Evolutionary conservation across 208 protist species (phyloP).

Genomic region (Herpetomonas samuelpessoai): DNA sequence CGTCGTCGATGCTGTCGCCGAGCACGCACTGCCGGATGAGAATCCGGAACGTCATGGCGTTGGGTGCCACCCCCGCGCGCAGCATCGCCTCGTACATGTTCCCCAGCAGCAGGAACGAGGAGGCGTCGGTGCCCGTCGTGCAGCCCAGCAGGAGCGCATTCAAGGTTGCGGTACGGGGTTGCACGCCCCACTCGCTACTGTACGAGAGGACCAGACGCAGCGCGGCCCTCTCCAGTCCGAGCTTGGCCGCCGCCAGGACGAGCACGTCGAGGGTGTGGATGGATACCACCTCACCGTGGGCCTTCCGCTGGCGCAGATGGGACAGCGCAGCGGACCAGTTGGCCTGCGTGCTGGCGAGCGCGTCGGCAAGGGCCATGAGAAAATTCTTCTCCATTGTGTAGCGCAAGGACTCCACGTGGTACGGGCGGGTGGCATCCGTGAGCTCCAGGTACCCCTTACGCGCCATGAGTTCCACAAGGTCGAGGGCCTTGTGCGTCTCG

Average conservation of each 20-base stretch:
- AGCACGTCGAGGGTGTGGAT: conserved; percentile 74
- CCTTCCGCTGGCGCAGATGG: conserved; percentile 42
- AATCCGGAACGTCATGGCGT: conserved; percentile 67
- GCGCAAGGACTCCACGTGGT: conserved; percentile 60
- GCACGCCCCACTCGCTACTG: conserved; percentile 47
- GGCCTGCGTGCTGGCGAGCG: conserved; percentile 24
- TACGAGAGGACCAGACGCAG: conserved; percentile 63
- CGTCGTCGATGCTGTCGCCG: conserved; percentile 75
- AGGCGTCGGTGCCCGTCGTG: neutral
- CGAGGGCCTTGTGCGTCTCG: conserved; percentile 71
- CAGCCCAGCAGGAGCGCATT: conserved; percentile 67
- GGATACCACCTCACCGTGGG: conserved; percentile 47
- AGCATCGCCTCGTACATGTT: conserved; percentile 60
- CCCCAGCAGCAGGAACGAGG: conserved; percentile 56
- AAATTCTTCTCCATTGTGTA: conserved; percentile 83
- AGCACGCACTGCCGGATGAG: conserved; percentile 82
- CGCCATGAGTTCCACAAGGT: conserved; percentile 76
- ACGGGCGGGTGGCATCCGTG: conserved; percentile 59
- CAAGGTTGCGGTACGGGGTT: conserved; percentile 69
- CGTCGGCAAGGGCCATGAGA: conserved; percentile 60
- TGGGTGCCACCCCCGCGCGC: conserved; percentile 57
- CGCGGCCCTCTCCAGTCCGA: conserved; percentile 69
- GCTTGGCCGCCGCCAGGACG: conserved; percentile 52
- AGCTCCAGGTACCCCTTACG: conserved; percentile 75
- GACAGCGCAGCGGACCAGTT: conserved; percentile 46